Percentiles rank a stretch among this genome's conserved stretches.
phyloP scores from a whole-genome alignment of 169 alveolate species.

The Cyclospora cayetanensis region DNA sequence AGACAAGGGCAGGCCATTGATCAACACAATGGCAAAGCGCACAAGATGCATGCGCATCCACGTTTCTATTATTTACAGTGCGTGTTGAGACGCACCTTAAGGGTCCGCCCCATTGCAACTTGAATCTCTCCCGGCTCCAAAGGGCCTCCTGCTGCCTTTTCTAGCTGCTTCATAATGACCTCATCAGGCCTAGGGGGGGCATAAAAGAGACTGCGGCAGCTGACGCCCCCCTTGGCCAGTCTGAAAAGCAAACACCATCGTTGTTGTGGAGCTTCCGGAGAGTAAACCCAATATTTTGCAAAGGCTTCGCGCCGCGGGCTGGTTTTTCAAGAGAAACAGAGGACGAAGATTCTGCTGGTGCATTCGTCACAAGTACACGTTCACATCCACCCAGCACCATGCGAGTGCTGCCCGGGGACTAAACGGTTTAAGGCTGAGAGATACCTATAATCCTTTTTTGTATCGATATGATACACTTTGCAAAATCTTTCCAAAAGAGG shows the following conservation, averaged over 20 bases:
- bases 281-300: too few relatives aligned
- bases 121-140: not conserved
- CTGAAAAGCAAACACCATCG: not conserved
- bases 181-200: constrained; percentile 26
- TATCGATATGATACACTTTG: constrained; percentile 56
- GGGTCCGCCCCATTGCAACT: not conserved
- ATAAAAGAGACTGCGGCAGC: constrained; percentile 10
- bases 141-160: not conserved
- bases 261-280: not conserved
- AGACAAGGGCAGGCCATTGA: not conserved
- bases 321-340: not conserved
- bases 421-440: not conserved
- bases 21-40: not conserved
- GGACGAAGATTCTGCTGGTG: not conserved
- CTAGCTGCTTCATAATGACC: constrained; percentile 25
- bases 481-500: constrained; percentile 50
- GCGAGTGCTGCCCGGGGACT: not conserved
- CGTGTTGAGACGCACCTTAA: not conserved
- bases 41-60: not conserved
- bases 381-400: too few relatives aligned
- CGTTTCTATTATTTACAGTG: not conserved
- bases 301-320: not conserved
- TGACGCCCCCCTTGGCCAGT: constrained; percentile 8
- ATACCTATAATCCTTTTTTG: constrained; percentile 69
- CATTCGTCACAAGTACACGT: too few relatives aligned